Evolutionary conservation across 495 filamentous ascomycete species (phyloP).

Genomic region (Aspergillus diversus): DNA sequence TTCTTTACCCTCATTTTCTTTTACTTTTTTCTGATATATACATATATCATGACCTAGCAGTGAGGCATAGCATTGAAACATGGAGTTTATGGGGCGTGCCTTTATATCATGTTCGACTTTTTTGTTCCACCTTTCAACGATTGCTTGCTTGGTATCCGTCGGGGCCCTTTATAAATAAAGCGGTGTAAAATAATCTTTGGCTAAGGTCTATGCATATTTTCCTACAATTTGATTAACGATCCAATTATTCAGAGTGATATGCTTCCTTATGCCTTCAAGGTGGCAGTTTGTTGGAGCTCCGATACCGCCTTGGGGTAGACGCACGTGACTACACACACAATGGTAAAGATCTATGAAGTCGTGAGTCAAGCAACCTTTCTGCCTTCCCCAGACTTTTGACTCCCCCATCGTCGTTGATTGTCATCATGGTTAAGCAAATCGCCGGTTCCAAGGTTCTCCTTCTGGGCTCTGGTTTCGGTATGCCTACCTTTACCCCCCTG

Average conservation of each 20-base stretch:
- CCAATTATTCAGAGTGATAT: too few relatives aligned
- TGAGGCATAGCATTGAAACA: constrained; percentile 16
- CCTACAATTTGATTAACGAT: background rate
- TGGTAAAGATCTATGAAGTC: constrained; percentile 9
- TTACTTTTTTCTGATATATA: background rate
- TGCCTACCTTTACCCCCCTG: constrained; percentile 11
- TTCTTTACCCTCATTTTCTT: constrained; percentile 9
- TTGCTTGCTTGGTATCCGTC: constrained; percentile 16
- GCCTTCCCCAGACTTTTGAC: constrained; percentile 20
- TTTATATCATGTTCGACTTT: background rate
- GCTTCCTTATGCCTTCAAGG: background rate
- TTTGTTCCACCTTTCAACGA: constrained; percentile 1
- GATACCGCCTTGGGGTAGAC: constrained; percentile 20
- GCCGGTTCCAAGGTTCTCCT: constrained; percentile 66
- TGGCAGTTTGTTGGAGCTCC: constrained; percentile 9
- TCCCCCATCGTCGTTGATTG: constrained; percentile 19
- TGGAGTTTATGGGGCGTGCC: constrained; percentile 13
- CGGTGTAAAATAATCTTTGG: too few relatives aligned
- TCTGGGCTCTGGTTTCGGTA: constrained; percentile 75
- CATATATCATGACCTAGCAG: constrained; percentile 10
- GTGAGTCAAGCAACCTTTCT: constrained; percentile 11
- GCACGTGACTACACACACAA: constrained; percentile 27
- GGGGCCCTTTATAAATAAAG: background rate
- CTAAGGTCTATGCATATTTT: background rate
- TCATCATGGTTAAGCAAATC: constrained; percentile 42